Percentiles rank a stretch among this genome's conserved stretches.
phyloP scores from a whole-genome alignment of 169 alveolate species.

The Cardiosporidium cionae region DNA sequence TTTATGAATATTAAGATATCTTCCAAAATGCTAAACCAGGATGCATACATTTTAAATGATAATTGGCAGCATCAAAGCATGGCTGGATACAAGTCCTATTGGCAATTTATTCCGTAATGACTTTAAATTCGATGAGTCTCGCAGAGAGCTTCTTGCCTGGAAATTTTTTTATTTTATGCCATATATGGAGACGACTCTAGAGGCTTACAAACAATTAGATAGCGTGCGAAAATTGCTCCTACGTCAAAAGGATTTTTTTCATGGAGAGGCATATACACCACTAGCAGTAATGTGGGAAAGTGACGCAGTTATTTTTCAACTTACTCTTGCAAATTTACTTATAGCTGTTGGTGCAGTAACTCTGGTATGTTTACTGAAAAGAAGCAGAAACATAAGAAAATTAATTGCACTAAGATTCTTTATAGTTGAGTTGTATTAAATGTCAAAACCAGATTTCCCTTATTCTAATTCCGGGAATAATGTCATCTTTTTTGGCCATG shows the following conservation, averaged over 20 bases:
- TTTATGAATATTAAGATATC: too few relatives aligned
- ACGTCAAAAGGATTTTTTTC: background rate
- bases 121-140: background rate
- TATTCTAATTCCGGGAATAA: background rate
- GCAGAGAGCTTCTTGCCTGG: constrained; percentile 1
- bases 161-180: constrained; percentile 19
- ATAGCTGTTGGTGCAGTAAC: constrained; percentile 46
- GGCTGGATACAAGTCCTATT: background rate
- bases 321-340: constrained; percentile 38
- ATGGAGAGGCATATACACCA: constrained; percentile 13
- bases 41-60: too few relatives aligned
- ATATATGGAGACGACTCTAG: constrained; percentile 3
- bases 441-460: too few relatives aligned
- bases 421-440: too few relatives aligned
- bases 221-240: background rate
- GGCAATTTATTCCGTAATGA: background rate
- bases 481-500: constrained; percentile 51
- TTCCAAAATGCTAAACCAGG: too few relatives aligned
- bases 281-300: constrained; percentile 40
- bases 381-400: too few relatives aligned
- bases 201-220: constrained; percentile 9
- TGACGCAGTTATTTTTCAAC: constrained; percentile 38
- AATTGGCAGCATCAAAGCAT: background rate
- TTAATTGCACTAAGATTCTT: constrained; percentile 5
- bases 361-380: constrained; percentile 18